Evolutionary conservation across 345 rosid genomes (phyloP), one percentile per base, ranked within the genome.

Genomic region (Diplotaxis tenuifolia): DNA sequence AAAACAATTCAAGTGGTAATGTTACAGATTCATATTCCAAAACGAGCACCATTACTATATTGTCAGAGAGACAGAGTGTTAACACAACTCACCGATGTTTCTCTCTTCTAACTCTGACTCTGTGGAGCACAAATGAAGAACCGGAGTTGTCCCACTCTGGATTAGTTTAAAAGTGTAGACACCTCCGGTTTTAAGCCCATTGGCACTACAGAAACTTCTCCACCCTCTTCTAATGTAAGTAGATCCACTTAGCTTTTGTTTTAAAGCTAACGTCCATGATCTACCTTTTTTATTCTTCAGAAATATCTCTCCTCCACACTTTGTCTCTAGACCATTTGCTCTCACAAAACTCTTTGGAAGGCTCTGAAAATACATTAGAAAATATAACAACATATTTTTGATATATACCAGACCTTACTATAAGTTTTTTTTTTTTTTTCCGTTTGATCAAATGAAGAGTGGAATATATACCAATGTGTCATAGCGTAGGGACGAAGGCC

Each of bases 271-370:
- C 0, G 15, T 53, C 69, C 69, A 72, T 16, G 62, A 53, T 72
- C 0, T 54, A 2, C 67, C 62, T 2, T 63, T 63, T 38, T 72
- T 54, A 52, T 53, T 61, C 42, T 52, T 53, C 38, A 72, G 47
- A 53, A 25, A 57, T 16, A 65, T 55, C 53, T 73, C 21, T 23
- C 66, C 20, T 22, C 53, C 53, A 47, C 53, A 47, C 4, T 21
- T 47, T 47, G 20, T 47, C 20, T 47, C 53, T 47, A 47, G 53
- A 15, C 53, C 53, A 47, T 47, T 47, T 16, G 21, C 53, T 21
- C 53, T 47, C 53, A 47, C 53, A 47, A 47, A 47, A 47, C 53
- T 47, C 53, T 7, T 47, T 47, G 53, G 53, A 15, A 47, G 53
- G 21, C 2, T 47, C 53, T 47, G 20, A 27, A 47, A 47, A 47